phyloP scores from a whole-genome alignment of 176 grass and related monocot genomes.

The Neostapfia colusana region DNA sequence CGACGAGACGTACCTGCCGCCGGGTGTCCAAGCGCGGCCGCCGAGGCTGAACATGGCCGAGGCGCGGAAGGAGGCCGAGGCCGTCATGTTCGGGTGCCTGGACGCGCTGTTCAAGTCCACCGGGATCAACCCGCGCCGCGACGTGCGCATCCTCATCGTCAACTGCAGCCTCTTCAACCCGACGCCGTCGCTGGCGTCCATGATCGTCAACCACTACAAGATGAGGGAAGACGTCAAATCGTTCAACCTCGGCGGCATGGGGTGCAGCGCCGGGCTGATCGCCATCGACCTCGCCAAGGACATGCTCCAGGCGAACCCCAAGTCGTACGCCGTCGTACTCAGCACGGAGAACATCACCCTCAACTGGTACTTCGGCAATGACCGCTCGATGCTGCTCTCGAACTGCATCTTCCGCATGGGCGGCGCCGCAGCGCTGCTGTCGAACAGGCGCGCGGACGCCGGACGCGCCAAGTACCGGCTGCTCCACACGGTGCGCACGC shows the following conservation, averaged over 20 bases:
- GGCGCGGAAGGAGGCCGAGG: conserved; percentile 61
- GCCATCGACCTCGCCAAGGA: conserved; percentile 76
- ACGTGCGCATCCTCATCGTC: conserved; percentile 64
- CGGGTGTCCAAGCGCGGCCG: conserved; percentile 57
- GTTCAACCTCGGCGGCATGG: conserved; percentile 83
- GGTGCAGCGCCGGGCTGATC: conserved; percentile 77
- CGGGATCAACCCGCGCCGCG: conserved; percentile 56
- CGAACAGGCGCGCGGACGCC: conserved; percentile 57
- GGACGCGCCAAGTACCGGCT: conserved; percentile 70
- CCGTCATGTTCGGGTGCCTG: conserved; percentile 74
- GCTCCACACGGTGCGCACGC: conserved; percentile 68
- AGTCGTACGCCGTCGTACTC: conserved; percentile 59
- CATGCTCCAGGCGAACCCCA: conserved; percentile 63
- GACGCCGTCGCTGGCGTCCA: conserved; percentile 70
- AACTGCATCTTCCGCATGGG: conserved; percentile 92
- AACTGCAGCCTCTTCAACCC: conserved; percentile 87
- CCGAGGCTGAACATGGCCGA: conserved; percentile 65
- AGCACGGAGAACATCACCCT: conserved; percentile 86
- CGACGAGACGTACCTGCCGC: conserved; percentile 65
- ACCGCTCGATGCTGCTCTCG: conserved; percentile 71
- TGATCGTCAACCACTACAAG: conserved; percentile 74
- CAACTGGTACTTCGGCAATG: conserved; percentile 79
- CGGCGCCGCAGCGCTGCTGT: conserved; percentile 64
- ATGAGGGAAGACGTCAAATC: conserved; percentile 70
- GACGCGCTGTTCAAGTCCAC: conserved; percentile 60